These are phyloP conservation scores for Rosellinia necatrix DNA, from an alignment of 2,329 filamentous ascomycete species.

Conservation along the genomic window DNA sequence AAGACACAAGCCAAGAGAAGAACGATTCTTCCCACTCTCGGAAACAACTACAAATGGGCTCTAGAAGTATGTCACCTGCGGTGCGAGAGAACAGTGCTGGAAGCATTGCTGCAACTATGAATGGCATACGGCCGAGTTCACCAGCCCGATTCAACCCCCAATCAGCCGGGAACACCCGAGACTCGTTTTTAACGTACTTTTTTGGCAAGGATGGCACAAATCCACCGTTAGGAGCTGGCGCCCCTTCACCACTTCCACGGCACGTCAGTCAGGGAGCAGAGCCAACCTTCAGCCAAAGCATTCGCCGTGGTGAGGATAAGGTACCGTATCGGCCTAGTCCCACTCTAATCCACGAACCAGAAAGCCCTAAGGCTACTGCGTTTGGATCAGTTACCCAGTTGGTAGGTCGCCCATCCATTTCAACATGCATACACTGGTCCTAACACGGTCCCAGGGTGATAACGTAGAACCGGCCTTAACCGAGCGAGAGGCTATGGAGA, in stretches of 20 bases:
- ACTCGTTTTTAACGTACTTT: conserved; percentile 98
- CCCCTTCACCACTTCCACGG: conserved; percentile 52
- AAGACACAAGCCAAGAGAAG: conserved; percentile 60
- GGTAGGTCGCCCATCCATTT: conserved; percentile 53
- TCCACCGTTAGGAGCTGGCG: conserved; percentile 48
- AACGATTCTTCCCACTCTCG: conserved; percentile 62
- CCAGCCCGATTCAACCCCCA: conserved; percentile 66
- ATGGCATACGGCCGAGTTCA: conserved; percentile 65
- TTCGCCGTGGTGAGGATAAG: conserved; percentile 71
- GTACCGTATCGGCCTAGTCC: conserved; percentile 56
- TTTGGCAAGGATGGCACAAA: conserved; percentile 88
- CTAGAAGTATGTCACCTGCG: conserved; percentile 82
- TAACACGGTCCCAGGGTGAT: conserved; percentile 49
- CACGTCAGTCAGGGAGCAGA: conserved; percentile 81
- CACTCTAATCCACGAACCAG: conserved; percentile 40
- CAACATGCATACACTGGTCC: conserved; percentile 17
- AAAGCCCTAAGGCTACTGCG: conserved; percentile 44
- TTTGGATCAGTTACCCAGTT: conserved; percentile 58
- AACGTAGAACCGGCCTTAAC: conserved; percentile 84
- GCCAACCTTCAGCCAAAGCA: conserved; percentile 81
- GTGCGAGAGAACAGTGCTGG: conserved; percentile 69
- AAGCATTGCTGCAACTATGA: conserved; percentile 68
- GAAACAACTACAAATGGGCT: conserved; percentile 63
- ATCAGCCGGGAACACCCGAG: conserved; percentile 67
- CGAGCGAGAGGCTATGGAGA: conserved; percentile 95